Conservation (phyloP, 2,329 filamentous ascomycete genomes). For the Cordyceps farinosa region DNA sequence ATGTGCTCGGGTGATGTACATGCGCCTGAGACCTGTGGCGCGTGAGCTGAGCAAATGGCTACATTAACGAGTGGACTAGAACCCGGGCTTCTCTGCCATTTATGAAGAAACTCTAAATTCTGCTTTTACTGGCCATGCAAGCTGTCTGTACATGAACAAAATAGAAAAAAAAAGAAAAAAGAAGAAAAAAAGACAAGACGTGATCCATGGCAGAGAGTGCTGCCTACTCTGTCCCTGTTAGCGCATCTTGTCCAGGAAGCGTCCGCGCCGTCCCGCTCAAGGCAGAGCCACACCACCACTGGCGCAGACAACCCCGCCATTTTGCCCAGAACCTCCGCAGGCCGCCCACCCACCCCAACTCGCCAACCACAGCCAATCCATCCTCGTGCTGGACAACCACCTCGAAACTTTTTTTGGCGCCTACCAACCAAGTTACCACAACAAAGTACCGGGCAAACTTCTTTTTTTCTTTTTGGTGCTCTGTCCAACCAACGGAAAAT, state of each 20-base stretch:
- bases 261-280: slow-evolving; percentile 1
- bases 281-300: background rate
- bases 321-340: background rate
- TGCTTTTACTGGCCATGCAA: too few relatives aligned
- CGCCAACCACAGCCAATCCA: slow-evolving; percentile 18
- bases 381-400: slow-evolving; percentile 3
- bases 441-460: background rate
- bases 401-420: background rate
- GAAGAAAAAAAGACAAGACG: too few relatives aligned
- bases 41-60: too few relatives aligned
- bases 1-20: too few relatives aligned
- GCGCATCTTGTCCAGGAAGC: background rate
- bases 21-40: too few relatives aligned
- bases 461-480: background rate
- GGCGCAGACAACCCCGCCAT: slow-evolving; percentile 2
- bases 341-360: background rate
- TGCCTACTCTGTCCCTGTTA: background rate
- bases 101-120: too few relatives aligned
- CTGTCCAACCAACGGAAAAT: background rate
- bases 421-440: background rate
- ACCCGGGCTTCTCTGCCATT: too few relatives aligned
- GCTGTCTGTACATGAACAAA: too few relatives aligned
- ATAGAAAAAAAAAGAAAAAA: too few relatives aligned
- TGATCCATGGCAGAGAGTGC: background rate
- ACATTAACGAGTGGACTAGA: too few relatives aligned